Evolutionary conservation across 257 asterid genomes (phyloP), one percentile per base, ranked within the genome.

Genomic region (Plantago major): DNA sequence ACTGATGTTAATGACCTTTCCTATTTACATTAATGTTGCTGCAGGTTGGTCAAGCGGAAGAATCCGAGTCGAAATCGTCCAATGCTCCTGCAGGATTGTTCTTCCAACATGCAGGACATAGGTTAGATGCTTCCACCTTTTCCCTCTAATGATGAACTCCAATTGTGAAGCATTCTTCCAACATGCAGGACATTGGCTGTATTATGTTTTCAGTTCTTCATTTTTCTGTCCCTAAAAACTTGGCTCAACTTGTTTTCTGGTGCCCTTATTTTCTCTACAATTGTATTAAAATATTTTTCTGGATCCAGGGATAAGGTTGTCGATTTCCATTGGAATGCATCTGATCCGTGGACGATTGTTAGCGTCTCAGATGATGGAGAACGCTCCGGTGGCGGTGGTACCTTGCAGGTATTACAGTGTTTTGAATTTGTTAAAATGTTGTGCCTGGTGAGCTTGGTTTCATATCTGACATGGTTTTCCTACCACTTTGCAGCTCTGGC

Each of bases 91-190:
- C 86, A 45, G 99, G 99, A 64, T 81, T 93, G 83, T 93, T 93
- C 73, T 93, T 93, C 70, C 96, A 87, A 73, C 99, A 93, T 73
- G 94, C 96, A 74, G 99, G 99, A 58, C 99, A 93, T 90, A 89
- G 99, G 99, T 89, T 54, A 62, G 74, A 65, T 69, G 26, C 74
- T 74, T 58, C 66, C 53, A 28, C 28, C 40, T 7, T 33, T 33
- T 33, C 3, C 8, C 8, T 33, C 8, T 33, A 5, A 33, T 22
- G 30, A 15, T 22, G 13, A 45, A 46, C 53, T 63, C 33, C 67
- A 43, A 11, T 2, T 42, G 42, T 46, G 42, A 15, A 22, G 59
- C 67, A 56, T 37, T 70, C 60, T 16, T n/a, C n/a, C n/a, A n/a
- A n/a, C n/a, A n/a, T n/a, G n/a, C n/a, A n/a, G n/a, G n/a, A n/a